Evolutionary conservation across 1,284 basidiomycete genomes (phyloP), one percentile per base, ranked within the genome.

Genomic region (Tilletiaria anomala): DNA sequence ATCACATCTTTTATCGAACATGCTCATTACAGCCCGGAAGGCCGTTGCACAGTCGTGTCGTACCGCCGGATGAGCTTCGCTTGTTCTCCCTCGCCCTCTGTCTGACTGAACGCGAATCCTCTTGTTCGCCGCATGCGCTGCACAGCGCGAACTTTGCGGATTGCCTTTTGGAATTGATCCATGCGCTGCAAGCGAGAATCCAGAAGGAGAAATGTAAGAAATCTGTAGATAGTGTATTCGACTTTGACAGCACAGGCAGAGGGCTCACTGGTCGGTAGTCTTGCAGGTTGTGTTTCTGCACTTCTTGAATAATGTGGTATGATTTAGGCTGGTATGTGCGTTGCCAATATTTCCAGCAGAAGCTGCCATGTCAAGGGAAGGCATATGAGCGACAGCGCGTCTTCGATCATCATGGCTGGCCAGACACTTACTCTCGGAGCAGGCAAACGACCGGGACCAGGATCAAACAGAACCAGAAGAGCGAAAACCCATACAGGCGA

Each of bases 231-330:
- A n/a, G n/a, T n/a, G n/a, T n/a, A n/a, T n/a, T n/a, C n/a, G n/a
- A n/a, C n/a, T n/a, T n/a, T n/a, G n/a, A n/a, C n/a, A n/a, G n/a
- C n/a, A n/a, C n/a, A n/a, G n/a, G n/a, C n/a, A n/a, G n/a, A n/a
- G n/a, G n/a, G n/a, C n/a, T n/a, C n/a, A n/a, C n/a, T n/a, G 93
- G 93, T 33, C 93, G 75, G 67, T 96, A 94, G 65, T 99, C 93
- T 6, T 88, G 87, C 48, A 94, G 80, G 66, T 94, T 93, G 73
- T 93, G 94, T 71, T 94, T 94, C 35, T 66, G 63, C 50, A 76
- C 73, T 69, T 97, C 93, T 65, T 97, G 91, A 0, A 91, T 88
- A 52, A 97, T 87, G 67, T 99, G 91, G 68, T 96, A 96, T 14
- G 87, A 80, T 36, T 79, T 75, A 1, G 93, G 93, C 49, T 72